Base-by-base conservation (phyloP, 306 rosid genomes). In the Malus sylvestris region DNA sequence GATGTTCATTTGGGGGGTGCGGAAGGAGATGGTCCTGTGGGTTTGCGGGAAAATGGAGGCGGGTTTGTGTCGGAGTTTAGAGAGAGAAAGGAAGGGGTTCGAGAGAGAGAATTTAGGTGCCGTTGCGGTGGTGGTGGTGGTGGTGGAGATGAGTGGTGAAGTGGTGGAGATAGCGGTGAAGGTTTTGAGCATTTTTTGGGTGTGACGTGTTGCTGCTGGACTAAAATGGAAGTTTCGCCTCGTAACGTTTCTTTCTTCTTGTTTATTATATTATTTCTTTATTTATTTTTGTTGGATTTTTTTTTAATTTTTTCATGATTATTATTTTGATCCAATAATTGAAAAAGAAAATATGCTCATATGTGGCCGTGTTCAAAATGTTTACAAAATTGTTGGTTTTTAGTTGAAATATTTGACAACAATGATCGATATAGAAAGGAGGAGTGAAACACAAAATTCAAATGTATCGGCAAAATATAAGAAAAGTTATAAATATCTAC, bases 1-100 rank as follows among this genome's bases (percentile, higher is more conserved):
- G 81, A 94, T 66, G 86, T 90, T 94, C 98, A 94, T 94, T 79
- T 90, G 72, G 76, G 91, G 76, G 45, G 51, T 79, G 79, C 15
- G 70, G 62, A 68, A 42, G 64, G 87, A 71, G 78, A 79, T 49
- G 71, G 68, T 65, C 10, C 85, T 67, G 66, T 20, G 82, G 62
- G 88, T 83, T 71, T 70, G 81, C 20, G 91, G 83, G 82, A 83
- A 81, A 27, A 78, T 66, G 70, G 86, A 83, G 60, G 71, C 49
- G 49, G 79, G 70, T 66, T 83, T 80, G 75, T 40, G 44, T 29
- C 25, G 29, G 73, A 80, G 52, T 33, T 62, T 52, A 64, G 73
- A 51, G 51, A 72, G 49, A 58, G 68, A 73, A 19, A 67, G 64
- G 70, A 80, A 68, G 46, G 83, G 38, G 23, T 79, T 83, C 49